Conservation (phyloP, 768 basidiomycete species). For the Podaxis carcinomalis region DNA sequence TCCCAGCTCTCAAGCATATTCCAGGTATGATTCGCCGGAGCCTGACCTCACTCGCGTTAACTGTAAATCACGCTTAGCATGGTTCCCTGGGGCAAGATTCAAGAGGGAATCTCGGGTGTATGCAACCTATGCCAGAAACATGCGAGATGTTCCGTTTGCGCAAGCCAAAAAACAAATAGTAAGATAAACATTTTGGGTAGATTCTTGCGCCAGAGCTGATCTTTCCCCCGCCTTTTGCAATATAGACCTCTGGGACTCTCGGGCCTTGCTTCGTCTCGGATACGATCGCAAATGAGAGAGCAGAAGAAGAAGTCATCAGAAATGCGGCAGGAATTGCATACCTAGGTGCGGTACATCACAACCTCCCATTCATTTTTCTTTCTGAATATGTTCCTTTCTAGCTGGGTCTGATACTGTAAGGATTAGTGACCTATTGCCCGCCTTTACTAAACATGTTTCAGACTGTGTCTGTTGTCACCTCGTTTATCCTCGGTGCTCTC, state of each 20-base stretch:
- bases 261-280: conserved; percentile 22
- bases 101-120: conserved; percentile 24
- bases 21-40: conserved; percentile 18
- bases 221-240: neutral
- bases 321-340: conserved; percentile 39
- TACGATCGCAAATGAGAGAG: conserved; percentile 23
- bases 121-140: conserved; percentile 15
- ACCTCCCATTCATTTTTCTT: neutral
- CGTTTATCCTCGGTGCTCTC: conserved; percentile 23
- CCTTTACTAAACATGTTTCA: neutral
- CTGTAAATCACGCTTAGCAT: conserved; percentile 16
- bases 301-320: conserved; percentile 13
- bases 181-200: neutral
- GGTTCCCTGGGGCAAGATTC: conserved; percentile 35
- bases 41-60: neutral
- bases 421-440: neutral
- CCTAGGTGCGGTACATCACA: conserved; percentile 24
- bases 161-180: conserved; percentile 23
- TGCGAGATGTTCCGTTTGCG: conserved; percentile 25
- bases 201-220: neutral
- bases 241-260: conserved; percentile 19
- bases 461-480: conserved; percentile 8
- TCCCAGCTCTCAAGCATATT: conserved; percentile 27
- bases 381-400: neutral
- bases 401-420: conserved; percentile 10